Base-by-base conservation (phyloP, 1,284 basidiomycete genomes). In the Ganoderma meredithae region DNA sequence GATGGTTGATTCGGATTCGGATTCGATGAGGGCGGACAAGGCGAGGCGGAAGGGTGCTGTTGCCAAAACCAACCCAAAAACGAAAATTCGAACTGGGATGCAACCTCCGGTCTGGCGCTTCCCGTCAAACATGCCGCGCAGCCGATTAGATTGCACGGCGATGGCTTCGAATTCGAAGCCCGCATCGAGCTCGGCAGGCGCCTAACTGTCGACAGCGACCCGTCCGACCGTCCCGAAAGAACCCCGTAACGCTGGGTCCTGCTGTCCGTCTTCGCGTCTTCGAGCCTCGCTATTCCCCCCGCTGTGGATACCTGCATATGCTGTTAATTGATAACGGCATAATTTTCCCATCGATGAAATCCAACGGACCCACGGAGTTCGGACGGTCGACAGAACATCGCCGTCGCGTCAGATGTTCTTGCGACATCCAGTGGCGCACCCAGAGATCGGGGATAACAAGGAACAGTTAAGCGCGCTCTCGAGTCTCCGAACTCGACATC, bases 241-340 rank as follows among this genome's bases (percentile, higher is more conserved):
- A 17, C 36, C 39, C 62, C 44, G 12, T n/a, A 44, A 31, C 41
- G 59, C 31, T 60, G n/a, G 61, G 15, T 10, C 53, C 39, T n/a
- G 33, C 39, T 52, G 53, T 33, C 52, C 53, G 17, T n/a, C 39
- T 52, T 49, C 47, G 62, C 31, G 49, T 39, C 60, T 65, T 65
- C 68, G 31, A 61, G 56, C 69, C 66, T 70, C 43, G 49, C 59
- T 61, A 68, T 66, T 58, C 33, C 61, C 61, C 63, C 53, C 55
- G 65, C 25, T 56, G 44, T 33, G 44, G 44, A 47, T 22, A 36
- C 36, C 9, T 31, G 27, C 27, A 31, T 36, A 36, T 36, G 36
- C 36, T 8, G 36, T 36, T 36, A 22, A 47, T 22, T 3, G n/a
- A 39, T 40, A 31, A 60, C 55, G 55, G 53, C 41, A 47, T 59